Evolutionary conservation across 129 eudicot genomes (phyloP).

Genomic region (Arctium minus): DNA sequence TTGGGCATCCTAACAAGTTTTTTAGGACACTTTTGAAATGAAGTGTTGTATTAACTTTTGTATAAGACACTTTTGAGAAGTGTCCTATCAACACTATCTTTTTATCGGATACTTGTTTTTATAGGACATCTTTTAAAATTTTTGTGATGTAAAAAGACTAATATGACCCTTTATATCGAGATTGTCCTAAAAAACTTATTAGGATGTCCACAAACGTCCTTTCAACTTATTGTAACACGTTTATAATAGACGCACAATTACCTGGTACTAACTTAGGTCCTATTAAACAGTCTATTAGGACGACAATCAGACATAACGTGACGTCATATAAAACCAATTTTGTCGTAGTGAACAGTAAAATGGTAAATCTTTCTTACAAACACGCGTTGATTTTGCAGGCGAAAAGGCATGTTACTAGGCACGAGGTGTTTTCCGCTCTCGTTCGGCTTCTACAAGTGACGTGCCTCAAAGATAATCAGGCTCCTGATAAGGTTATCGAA

Average conservation of each 20-base stretch:
- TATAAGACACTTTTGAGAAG: neutral
- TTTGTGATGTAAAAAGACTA: neutral
- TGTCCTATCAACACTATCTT: no score
- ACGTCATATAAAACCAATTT: neutral
- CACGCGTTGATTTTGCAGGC: conserved; percentile 33
- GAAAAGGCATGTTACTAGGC: conserved; percentile 50
- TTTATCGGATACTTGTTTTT: neutral
- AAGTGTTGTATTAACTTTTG: no score
- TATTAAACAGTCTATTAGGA: neutral
- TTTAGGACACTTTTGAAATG: no score
- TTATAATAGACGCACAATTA: neutral
- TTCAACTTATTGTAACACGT: neutral
- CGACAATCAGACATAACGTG: neutral
- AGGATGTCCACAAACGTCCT: neutral
- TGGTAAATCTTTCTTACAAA: neutral
- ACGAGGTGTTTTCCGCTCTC: conserved; percentile 66
- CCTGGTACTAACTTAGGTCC: neutral
- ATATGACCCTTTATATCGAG: neutral
- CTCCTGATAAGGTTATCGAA: conserved; percentile 19
- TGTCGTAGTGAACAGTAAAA: neutral
- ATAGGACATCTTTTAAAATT: neutral
- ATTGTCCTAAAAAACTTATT: neutral
- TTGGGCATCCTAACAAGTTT: neutral
- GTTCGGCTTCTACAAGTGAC: conserved; percentile 56
- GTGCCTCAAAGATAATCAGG: conserved; percentile 10